Percentiles rank a stretch among this genome's conserved stretches.
Evolutionary conservation across 2,329 filamentous ascomycete genomes (phyloP).

Genomic region (Clonostachys chloroleuca): DNA sequence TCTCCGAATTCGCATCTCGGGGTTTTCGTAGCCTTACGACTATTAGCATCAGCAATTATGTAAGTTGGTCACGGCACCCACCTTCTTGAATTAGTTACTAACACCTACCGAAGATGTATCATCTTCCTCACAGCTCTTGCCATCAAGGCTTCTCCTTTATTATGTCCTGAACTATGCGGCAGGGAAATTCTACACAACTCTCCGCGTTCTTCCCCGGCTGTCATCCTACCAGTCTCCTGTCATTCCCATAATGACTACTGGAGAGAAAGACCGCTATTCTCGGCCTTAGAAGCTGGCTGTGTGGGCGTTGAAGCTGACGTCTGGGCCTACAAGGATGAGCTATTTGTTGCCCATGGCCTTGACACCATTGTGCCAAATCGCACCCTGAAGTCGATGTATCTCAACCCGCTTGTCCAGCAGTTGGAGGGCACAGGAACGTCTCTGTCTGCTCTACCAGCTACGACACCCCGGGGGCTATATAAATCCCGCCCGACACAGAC

Average conservation of each 20-base stretch:
- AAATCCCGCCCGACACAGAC: conserved; percentile 45
- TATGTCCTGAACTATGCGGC: no score
- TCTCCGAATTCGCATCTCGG: no score
- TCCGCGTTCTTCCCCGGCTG: not conserved
- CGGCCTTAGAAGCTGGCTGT: conserved; percentile 55
- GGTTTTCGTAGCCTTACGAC: no score
- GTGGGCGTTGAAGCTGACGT: conserved; percentile 67
- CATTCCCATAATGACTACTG: conserved; percentile 73
- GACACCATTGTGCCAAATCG: conserved; percentile 47
- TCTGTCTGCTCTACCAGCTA: conserved; percentile 22
- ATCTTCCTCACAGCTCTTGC: no score
- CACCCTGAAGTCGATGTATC: conserved; percentile 58
- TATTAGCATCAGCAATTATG: no score
- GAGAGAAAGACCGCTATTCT: conserved; percentile 57
- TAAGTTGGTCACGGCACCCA: no score
- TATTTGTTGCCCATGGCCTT: conserved; percentile 61
- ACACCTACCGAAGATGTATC: no score
- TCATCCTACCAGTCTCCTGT: conserved; percentile 43
- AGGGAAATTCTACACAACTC: no score
- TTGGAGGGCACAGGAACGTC: conserved; percentile 44
- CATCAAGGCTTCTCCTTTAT: no score
- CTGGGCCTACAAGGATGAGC: conserved; percentile 49
- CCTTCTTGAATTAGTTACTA: no score
- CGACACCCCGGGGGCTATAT: conserved; percentile 50
- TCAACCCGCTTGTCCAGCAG: conserved; percentile 57